Evolutionary conservation across 805 yeast genomes (phyloP).

Genomic region (Wilhelminamyces savonicus): DNA sequence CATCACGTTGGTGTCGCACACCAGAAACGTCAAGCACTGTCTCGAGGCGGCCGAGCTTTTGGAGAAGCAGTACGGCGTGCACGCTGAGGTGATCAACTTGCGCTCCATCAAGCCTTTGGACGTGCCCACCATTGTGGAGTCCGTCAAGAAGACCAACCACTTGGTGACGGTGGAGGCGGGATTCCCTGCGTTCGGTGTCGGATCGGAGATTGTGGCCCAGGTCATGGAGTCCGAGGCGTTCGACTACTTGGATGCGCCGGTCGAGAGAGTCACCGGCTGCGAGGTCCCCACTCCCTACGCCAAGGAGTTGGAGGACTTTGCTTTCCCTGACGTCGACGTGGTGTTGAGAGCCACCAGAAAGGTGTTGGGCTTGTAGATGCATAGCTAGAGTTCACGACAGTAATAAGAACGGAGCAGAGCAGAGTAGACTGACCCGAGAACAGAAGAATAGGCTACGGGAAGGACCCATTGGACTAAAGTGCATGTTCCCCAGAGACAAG

Average conservation of each 20-base stretch:
- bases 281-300: slow-evolving; percentile 99
- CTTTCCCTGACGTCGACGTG: slow-evolving; percentile 95
- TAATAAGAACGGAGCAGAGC: too few species aligned
- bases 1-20: slow-evolving; percentile 81
- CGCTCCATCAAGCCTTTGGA: slow-evolving; percentile 97
- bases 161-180: slow-evolving; percentile 95
- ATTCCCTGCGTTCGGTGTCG: slow-evolving; percentile 98
- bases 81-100: slow-evolving; percentile 90
- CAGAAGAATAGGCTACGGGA: too few species aligned
- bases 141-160: slow-evolving; percentile 95
- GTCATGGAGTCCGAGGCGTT: slow-evolving; percentile 98
- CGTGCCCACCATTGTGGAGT: slow-evolving; percentile 72
- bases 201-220: slow-evolving; percentile 96
- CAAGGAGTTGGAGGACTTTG: slow-evolving; percentile 90
- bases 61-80: slow-evolving; percentile 77
- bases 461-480: too few species aligned
- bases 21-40: slow-evolving; percentile 84
- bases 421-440: too few species aligned
- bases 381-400: not conserved
- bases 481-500: too few species aligned
- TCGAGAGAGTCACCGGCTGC: slow-evolving; percentile 98
- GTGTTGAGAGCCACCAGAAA: slow-evolving; percentile 82
- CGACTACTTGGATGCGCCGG: slow-evolving; percentile 97
- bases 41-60: slow-evolving; percentile 85
- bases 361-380: slow-evolving; percentile 59